Percentiles rank a stretch among this genome's conserved stretches.
Evolutionary conservation across 2,329 filamentous ascomycete species (phyloP).

Genomic region (Trichoderma atrobrunneum): DNA sequence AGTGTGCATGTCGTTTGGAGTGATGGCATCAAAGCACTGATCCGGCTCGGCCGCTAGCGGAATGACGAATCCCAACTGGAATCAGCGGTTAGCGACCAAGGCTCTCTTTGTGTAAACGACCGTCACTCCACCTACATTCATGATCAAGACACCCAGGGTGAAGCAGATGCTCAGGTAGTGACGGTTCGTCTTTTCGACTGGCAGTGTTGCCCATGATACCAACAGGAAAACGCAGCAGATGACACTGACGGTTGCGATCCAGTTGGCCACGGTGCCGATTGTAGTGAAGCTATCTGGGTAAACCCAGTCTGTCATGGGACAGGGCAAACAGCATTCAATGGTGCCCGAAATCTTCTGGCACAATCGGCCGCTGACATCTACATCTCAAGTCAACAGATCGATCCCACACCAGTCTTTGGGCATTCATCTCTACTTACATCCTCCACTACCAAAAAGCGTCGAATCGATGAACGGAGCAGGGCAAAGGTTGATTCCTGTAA

Average conservation of each 20-base stretch:
- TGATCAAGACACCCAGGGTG: constrained; percentile 68
- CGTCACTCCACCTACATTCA: constrained; percentile 62
- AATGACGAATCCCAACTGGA: constrained; percentile 82
- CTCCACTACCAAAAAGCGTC: constrained; percentile 58
- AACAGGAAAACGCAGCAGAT: constrained; percentile 73
- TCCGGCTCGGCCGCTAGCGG: constrained; percentile 75
- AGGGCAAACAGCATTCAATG: constrained; percentile 80
- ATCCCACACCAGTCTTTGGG: neutral
- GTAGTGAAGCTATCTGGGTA: constrained; percentile 59
- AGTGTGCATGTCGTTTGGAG: constrained; percentile 86
- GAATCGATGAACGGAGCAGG: constrained; percentile 67
- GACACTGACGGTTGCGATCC: constrained; percentile 74
- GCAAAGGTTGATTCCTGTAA: constrained; percentile 51
- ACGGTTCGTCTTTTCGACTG: constrained; percentile 82
- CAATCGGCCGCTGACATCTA: constrained; percentile 57
- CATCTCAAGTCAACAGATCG: constrained; percentile 3
- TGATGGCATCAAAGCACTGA: constrained; percentile 86
- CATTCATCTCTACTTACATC: constrained; percentile 53
- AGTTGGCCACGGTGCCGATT: constrained; percentile 68
- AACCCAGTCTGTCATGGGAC: constrained; percentile 78
- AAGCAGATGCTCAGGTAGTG: constrained; percentile 93
- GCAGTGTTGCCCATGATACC: constrained; percentile 74
- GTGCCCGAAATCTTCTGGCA: constrained; percentile 49
- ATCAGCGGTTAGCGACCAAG: constrained; percentile 23
- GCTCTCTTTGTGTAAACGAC: neutral